Evolutionary conservation across 2,329 filamentous ascomycete genomes (phyloP).

Genomic region (Venturiaceae sp.): DNA sequence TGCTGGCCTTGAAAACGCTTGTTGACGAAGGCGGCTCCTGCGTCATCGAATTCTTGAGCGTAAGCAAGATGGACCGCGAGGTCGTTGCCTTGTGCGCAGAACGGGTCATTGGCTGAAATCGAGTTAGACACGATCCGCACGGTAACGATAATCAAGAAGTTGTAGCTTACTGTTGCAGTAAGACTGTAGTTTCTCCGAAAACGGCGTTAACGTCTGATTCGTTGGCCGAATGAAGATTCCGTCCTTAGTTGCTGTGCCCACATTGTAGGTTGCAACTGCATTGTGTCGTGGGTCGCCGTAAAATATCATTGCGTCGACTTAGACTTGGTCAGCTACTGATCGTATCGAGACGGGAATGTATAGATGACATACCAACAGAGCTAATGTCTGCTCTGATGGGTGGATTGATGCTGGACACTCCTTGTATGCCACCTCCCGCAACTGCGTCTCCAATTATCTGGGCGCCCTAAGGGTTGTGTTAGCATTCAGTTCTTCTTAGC

Average conservation of each 20-base stretch:
- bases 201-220: not conserved
- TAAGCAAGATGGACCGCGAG: not conserved
- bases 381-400: not conserved
- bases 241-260: not conserved
- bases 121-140: not conserved
- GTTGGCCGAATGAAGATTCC: not conserved
- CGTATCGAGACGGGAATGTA: not conserved
- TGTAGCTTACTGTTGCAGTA: not conserved
- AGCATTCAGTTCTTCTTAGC: not conserved
- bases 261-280: not conserved
- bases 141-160: not conserved
- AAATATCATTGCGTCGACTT: not conserved
- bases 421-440: slow-evolving; percentile 1
- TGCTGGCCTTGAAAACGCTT: not conserved
- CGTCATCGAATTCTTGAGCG: not conserved
- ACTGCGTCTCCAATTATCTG: not conserved
- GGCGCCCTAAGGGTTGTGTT: not conserved
- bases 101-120: not conserved
- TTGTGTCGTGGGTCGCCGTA: not conserved
- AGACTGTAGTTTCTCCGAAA: not conserved
- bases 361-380: not conserved
- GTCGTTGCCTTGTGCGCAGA: not conserved
- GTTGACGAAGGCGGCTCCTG: not conserved
- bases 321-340: not conserved
- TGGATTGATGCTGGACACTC: not conserved